These are phyloP conservation scores for Maudiozyma barnettii DNA, from an alignment of 805 yeast genomes.

Conservation along the genomic window DNA sequence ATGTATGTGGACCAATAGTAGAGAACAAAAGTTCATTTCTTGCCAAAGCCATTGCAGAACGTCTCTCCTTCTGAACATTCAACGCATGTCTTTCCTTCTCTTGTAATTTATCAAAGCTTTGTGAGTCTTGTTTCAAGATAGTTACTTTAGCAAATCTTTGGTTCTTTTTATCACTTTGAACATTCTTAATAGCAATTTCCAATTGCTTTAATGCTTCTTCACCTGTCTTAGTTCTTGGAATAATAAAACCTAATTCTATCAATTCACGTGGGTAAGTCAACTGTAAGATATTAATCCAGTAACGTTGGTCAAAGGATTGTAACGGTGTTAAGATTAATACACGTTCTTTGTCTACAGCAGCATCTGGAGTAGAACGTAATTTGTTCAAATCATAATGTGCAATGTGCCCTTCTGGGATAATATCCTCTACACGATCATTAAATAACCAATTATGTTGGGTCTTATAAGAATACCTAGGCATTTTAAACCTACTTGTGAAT, in stretches of 20 bases:
- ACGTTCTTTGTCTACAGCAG: conserved; percentile 68
- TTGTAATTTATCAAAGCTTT: conserved; percentile 58
- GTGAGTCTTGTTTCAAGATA: conserved; percentile 82
- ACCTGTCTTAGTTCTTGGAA: conserved; percentile 77
- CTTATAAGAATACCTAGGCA: conserved; percentile 41
- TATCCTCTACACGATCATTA: conserved; percentile 43
- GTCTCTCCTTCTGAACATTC: conserved; percentile 76
- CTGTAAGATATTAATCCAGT: conserved; percentile 75
- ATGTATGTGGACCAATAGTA: conserved; percentile 76
- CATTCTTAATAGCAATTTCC: conserved; percentile 63
- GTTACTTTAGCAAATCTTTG: conserved; percentile 74
- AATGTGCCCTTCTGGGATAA: conserved; percentile 62
- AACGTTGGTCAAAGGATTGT: conserved; percentile 73
- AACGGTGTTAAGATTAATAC: conserved; percentile 85
- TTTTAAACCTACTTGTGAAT: conserved; percentile 24
- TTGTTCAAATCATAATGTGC: conserved; percentile 78
- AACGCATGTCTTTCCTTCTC: conserved; percentile 91
- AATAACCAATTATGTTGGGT: conserved; percentile 33
- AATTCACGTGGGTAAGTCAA: conserved; percentile 77
- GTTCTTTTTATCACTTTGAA: conserved; percentile 55
- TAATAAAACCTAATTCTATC: conserved; percentile 82
- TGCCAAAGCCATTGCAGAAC: conserved; percentile 87
- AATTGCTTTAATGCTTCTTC: conserved; percentile 64
- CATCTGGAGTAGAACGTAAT: conserved; percentile 59
- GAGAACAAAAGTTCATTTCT: conserved; percentile 87